Evolutionary conservation across 2,329 filamentous ascomycete genomes (phyloP).

Genomic region (Neoscytalidium dimidiatum): DNA sequence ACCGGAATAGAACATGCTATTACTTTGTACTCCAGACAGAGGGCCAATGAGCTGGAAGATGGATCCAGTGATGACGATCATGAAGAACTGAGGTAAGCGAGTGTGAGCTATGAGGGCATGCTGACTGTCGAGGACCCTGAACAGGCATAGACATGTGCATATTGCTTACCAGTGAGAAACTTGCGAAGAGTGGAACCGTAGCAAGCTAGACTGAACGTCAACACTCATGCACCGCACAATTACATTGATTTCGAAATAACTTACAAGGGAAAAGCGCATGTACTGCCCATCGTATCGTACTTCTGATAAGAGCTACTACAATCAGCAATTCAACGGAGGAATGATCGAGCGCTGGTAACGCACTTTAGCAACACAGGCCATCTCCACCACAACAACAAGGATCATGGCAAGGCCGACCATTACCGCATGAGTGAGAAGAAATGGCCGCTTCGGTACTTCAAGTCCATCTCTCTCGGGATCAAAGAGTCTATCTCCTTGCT

Average conservation of each 20-base stretch:
- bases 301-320: constrained; percentile 31
- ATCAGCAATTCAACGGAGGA: neutral
- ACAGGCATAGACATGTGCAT: constrained; percentile 15
- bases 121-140: constrained; percentile 19
- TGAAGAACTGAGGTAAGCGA: constrained; percentile 48
- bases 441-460: constrained; percentile 27
- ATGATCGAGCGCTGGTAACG: constrained; percentile 7
- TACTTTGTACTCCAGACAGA: constrained; percentile 28
- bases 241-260: constrained; percentile 8
- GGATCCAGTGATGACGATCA: constrained; percentile 49
- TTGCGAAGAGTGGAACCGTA: constrained; percentile 38
- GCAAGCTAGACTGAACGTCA: constrained; percentile 33
- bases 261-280: constrained; percentile 41
- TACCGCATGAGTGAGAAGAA: constrained; percentile 23
- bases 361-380: constrained; percentile 33
- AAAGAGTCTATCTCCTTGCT: constrained; percentile 28
- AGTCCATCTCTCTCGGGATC: constrained; percentile 29
- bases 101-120: neutral
- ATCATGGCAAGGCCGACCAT: constrained; percentile 30
- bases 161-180: constrained; percentile 33
- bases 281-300: constrained; percentile 43
- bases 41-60: constrained; percentile 56
- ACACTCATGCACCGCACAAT: neutral
- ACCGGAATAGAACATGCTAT: constrained; percentile 30
- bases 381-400: constrained; percentile 32